A percentile compares a stretch with the other conserved stretches of the same genome.
Conservation (phyloP, 2,329 filamentous ascomycete genomes). For the Xenoacremonium recifei region DNA sequence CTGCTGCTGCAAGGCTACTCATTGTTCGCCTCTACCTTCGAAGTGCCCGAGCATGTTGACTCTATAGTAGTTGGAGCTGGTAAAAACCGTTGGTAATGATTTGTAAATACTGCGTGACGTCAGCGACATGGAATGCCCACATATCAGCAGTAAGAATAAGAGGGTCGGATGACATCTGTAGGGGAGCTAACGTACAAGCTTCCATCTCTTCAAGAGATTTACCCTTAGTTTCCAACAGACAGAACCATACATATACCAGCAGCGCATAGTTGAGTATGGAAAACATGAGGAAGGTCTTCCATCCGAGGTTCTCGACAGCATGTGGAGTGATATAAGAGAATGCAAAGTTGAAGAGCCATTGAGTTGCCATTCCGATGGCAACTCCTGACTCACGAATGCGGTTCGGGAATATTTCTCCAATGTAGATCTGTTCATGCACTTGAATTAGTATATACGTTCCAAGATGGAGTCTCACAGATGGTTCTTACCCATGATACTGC, state of each 20-base stretch:
- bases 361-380: conserved; percentile 46
- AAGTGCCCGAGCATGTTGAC: no score
- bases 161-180: no score
- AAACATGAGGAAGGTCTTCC: conserved; percentile 51
- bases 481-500: conserved; percentile 45
- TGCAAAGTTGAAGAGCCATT: conserved; percentile 53
- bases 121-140: no score
- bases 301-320: conserved; percentile 44
- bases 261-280: conserved; percentile 46
- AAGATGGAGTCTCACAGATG: background rate
- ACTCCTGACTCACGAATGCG: conserved; percentile 49
- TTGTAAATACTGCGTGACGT: no score
- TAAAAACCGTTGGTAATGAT: no score
- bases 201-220: conserved; percentile 27
- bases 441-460: conserved; percentile 1
- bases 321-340: conserved; percentile 48
- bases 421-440: conserved; percentile 38
- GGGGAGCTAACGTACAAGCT: conserved; percentile 13
- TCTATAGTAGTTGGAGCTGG: no score
- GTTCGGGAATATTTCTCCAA: conserved; percentile 49
- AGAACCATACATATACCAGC: conserved; percentile 41
- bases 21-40: no score
- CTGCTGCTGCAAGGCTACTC: no score
- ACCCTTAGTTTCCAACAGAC: conserved; percentile 37
- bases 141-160: no score